Percentiles rank a stretch among this genome's conserved stretches.
Evolutionary conservation across 768 basidiomycete species (phyloP).

Genomic region (Lactifluus volemus): DNA sequence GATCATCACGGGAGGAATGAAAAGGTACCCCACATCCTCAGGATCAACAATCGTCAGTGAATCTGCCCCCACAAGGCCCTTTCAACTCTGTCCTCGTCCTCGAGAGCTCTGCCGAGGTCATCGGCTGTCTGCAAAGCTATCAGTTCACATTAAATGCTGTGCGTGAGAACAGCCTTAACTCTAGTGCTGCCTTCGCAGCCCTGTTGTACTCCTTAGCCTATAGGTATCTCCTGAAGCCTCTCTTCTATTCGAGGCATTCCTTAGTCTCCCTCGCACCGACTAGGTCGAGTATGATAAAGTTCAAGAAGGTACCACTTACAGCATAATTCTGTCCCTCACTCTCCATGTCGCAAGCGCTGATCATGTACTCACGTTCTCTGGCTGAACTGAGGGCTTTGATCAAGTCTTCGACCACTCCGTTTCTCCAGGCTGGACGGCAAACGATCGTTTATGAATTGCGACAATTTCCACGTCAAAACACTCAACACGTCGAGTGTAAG

Average conservation of each 20-base stretch:
- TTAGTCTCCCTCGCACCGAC: background rate
- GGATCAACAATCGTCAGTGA: background rate
- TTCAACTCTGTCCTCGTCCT: background rate
- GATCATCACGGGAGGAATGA: background rate
- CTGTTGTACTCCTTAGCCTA: constrained; percentile 4
- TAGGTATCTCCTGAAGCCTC: background rate
- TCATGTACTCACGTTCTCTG: background rate
- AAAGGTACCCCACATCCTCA: background rate
- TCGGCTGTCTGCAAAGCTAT: background rate
- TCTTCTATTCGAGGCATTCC: background rate
- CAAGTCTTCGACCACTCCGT: background rate
- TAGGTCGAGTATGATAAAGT: background rate
- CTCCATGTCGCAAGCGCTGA: background rate
- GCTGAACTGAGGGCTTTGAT: background rate
- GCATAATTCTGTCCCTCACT: background rate
- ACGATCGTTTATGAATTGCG: background rate
- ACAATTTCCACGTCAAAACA: background rate
- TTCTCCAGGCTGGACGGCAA: background rate
- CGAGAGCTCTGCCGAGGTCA: background rate
- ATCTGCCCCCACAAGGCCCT: background rate
- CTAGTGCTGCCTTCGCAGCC: background rate
- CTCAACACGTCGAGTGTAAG: background rate
- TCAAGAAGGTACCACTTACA: background rate
- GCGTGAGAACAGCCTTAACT: background rate
- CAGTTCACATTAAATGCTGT: background rate